Evolutionary conservation across 805 yeast genomes (phyloP).

Genomic region (Candida chilensis): DNA sequence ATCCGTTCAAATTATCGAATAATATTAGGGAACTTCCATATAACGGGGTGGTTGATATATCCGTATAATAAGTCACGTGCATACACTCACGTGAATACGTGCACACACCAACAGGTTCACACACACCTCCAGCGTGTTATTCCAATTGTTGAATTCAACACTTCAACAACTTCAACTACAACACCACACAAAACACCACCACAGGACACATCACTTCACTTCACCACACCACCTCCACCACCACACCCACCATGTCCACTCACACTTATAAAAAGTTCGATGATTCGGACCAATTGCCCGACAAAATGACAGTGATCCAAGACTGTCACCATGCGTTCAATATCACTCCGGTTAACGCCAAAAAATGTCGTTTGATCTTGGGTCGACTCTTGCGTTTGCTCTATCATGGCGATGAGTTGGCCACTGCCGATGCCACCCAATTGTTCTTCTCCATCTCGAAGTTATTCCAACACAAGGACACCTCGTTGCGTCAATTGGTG

Average conservation of each 20-base stretch:
- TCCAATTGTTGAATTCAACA: too few relatives aligned
- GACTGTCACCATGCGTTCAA: constrained; percentile 91
- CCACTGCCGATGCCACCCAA: constrained; percentile 82
- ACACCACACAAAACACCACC: too few relatives aligned
- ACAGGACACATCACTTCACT: too few relatives aligned
- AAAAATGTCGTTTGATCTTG: constrained; percentile 74
- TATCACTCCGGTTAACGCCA: constrained; percentile 82
- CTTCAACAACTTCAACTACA: too few relatives aligned
- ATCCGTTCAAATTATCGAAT: too few relatives aligned
- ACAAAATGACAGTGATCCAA: constrained; percentile 95
- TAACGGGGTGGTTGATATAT: too few relatives aligned
- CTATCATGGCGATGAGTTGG: constrained; percentile 82
- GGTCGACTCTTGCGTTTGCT: constrained; percentile 77
- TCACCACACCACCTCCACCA: too few relatives aligned
- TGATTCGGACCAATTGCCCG: constrained; percentile 67
- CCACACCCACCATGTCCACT: constrained; percentile 59
- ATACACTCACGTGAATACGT: too few relatives aligned
- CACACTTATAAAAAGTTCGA: constrained; percentile 78
- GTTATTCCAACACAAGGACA: constrained; percentile 86
- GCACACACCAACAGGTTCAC: too few relatives aligned
- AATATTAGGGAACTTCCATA: too few relatives aligned
- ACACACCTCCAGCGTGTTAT: too few relatives aligned
- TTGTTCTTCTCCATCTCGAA: constrained; percentile 91
- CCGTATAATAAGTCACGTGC: too few relatives aligned
- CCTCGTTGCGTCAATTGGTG: constrained; percentile 83